Evolutionary conservation across 257 asterid genomes (phyloP), one percentile per base, ranked within the genome.

Genomic region (Solanum peruvianum): DNA sequence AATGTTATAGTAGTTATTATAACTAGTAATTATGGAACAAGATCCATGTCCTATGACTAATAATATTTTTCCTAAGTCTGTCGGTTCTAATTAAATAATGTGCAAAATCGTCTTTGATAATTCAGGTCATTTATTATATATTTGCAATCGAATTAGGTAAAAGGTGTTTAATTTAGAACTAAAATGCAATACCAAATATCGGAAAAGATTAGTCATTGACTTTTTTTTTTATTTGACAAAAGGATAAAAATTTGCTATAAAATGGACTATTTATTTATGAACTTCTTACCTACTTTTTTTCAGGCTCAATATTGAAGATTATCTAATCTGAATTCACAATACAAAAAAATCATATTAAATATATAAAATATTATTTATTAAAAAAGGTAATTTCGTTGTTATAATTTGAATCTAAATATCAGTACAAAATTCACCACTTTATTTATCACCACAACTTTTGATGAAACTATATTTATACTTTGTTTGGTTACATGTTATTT

Each of bases 281-380:
- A 37, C 7, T 37, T 37, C 39, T 37, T 37, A 37, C 39, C 0
- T 6, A 37, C 39, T 37, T 5, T 6, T 35, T 37, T 37, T 37
- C 39, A 0, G 6, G 1, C 39, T 37, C 39, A 37, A 37, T 37
- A 37, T 37, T 7, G 1, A 0, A 37, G 2, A 37, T 37, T 37
- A 37, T 37, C 39, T 37, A 6, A 5, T 37, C 39, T 1, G 0
- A 37, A 37, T 37, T 37, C 6, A 37, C 1, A 35, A 35, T 37
- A 5, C 0, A 37, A 37, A 41, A 41, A 0, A 41, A 0, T 0
- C 11, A 41, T 10, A 0, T 41, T 9, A 9, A 41, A 41, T 0
- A 1, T 9, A 42, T 10, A 42, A 3, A 42, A 11, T 1, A 5
- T 13, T 13, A 3, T 12, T 67, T 13, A 70, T 16, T 18, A 70